Conservation (phyloP, 148 eudicot genomes). For the Heliosperma pusillum region DNA sequence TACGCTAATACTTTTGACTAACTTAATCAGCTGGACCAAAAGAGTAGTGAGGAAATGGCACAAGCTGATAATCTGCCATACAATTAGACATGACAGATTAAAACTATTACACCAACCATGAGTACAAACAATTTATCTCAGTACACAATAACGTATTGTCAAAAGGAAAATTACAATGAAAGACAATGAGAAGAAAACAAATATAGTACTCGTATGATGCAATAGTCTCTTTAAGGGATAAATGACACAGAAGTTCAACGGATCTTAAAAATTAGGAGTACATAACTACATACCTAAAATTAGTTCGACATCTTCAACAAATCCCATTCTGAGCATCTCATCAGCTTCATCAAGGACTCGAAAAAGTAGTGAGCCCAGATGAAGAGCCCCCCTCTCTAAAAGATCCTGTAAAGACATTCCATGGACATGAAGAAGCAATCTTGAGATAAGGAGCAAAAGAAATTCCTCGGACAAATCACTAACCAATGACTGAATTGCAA, state of each 20-base stretch:
- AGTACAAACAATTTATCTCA: neutral
- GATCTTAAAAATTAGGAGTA: neutral
- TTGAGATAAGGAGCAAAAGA: neutral
- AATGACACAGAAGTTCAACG: neutral
- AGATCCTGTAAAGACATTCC: constrained; percentile 51
- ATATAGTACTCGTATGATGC: neutral
- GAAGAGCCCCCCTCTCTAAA: constrained; percentile 64
- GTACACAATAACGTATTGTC: neutral
- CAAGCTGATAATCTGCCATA: neutral
- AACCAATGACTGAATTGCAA: neutral
- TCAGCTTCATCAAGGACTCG: constrained; percentile 97
- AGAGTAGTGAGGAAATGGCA: neutral
- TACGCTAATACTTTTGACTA: neutral
- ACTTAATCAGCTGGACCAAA: neutral
- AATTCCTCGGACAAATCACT: neutral
- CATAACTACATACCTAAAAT: constrained; percentile 55
- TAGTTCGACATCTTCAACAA: constrained; percentile 92
- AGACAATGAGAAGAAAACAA: neutral
- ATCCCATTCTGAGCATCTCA: constrained; percentile 95
- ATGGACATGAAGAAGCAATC: neutral
- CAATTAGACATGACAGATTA: neutral
- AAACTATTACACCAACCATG: neutral
- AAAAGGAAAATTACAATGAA: neutral
- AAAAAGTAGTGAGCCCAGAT: constrained; percentile 69
- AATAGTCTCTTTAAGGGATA: neutral